Evolutionary conservation across 441 rosid species (phyloP), one percentile per base, ranked within the genome.

Genomic region (Adansonia madagascariensis): DNA sequence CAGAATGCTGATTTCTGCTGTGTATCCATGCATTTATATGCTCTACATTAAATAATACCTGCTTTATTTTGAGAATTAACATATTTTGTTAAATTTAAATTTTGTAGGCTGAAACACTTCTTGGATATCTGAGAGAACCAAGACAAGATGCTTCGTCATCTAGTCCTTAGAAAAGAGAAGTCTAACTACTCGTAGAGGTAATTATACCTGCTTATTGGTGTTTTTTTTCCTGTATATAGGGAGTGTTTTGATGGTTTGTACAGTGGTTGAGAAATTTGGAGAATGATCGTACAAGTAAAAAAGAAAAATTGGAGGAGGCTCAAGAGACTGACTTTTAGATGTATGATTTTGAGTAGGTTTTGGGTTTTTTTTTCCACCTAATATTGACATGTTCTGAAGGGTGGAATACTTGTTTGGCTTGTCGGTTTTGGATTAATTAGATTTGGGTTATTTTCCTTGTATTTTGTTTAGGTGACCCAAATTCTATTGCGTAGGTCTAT

Each of bases 91-190:
- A 1, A 67, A 60, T 69, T 31, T 57, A 70, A 35, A 71, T 80
- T 71, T 60, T 84, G 86, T 89, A 95, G 99, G 99, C 97, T 43
- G 99, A 93, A 84, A 92, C 84, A 24, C 97, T 95, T 53, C 89
- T 95, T 50, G 91, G 90, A 59, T 92, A 93, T 87, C 86, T 95
- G 79, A 81, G 98, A 76, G 98, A 93, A 79, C 94, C 94, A 39
- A 90, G 99, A 75, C 89, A 89, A 47, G 95, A 90, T 59, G 93
- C 90, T 43, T 84, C 92, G 0, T 85, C 90, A 64, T 86, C 95
- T 24, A 90, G 86, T 81, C 92, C 93, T 74, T 88, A 80, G 86
- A 22, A 46, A 46, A 39, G 46, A 72, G 12, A 43, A 22, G 64
- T 75, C 52, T 8, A 52, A 47, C 69, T 71, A 61, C 70, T 43